Base-by-base conservation (phyloP, 1,139 yeast species). In the Insectozyma bohioensis region DNA sequence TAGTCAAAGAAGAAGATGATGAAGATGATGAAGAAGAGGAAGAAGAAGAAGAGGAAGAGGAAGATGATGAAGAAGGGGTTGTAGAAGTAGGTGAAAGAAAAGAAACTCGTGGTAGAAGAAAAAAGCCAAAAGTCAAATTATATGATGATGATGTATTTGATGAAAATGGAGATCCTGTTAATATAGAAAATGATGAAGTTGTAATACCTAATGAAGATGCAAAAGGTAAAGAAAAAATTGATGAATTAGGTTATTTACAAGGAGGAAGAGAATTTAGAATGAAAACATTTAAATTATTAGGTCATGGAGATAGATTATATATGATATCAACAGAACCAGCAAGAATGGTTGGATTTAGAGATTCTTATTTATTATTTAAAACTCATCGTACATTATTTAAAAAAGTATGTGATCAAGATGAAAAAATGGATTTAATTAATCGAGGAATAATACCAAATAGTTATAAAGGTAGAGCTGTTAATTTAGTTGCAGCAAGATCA, bases 241-340 rank as follows among this genome's bases (percentile, higher is more conserved):
- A 78, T 42, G 67, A 57, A 25, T 54, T 72, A 38, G 98, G 98
- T 13, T 69, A 72, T 35, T 64, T 94, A 37, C 54, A 58, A 28
- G 96, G 85, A 2, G 94, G 78, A n/a, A 72, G 97, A 45, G 75
- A 78, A 48, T 92, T 75, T 61, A 70, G 92, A 40, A 84, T 87
- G 42, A 80, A 90, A 40, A 80, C 94, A 0, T 92, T 92, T 59
- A 85, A 86, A 4, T 74, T 90, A 8, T 60, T 72, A 26, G 87
- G 85, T 4, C 75, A 81, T 38, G 96, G 95, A 4, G 75, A 78
- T 24, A 70, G 80, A 42, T 68, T 81, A 38, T 92, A 78, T 56
- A 88, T 92, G 95, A 75, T 92, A 29, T 85, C 96, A 2, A 90
- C 97, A 0, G 97, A 90, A 53, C 96, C 97, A 1, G 97, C 98